Conservation (phyloP, 192 early-diverging fungal species). For the Coemansia sp. region DNA sequence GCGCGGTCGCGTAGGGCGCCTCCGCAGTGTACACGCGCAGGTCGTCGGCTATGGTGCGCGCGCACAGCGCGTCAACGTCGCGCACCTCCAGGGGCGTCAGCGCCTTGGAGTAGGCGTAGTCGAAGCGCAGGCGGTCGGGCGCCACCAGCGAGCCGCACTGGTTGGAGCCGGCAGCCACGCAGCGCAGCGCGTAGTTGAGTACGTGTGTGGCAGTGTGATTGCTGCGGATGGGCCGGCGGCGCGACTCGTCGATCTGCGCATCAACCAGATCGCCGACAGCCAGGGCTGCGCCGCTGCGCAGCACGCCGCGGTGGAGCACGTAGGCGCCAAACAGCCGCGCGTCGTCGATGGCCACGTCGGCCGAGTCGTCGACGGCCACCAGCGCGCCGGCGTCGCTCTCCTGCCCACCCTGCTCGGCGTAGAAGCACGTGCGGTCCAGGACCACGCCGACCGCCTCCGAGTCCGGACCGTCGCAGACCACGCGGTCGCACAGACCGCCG, state of each 20-base stretch:
- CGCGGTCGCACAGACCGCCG: slow-evolving; percentile 13
- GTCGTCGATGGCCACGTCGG: slow-evolving; percentile 88
- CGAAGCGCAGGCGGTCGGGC: slow-evolving; percentile 94
- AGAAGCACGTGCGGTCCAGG: slow-evolving; percentile 94
- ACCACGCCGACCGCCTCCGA: slow-evolving; percentile 77
- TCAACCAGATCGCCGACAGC: slow-evolving; percentile 65
- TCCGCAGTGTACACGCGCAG: slow-evolving; percentile 75
- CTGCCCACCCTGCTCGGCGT: slow-evolving; percentile 96
- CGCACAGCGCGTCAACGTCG: slow-evolving; percentile 73
- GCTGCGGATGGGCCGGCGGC: slow-evolving; percentile 85
- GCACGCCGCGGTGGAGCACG: slow-evolving; percentile 90
- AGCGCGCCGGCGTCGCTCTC: slow-evolving; percentile 87
- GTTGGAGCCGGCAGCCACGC: slow-evolving; percentile 68
- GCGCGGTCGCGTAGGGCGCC: slow-evolving; percentile 74
- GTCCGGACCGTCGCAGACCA: not conserved
- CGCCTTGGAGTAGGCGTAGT: slow-evolving; percentile 77
- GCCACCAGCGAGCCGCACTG: slow-evolving; percentile 96
- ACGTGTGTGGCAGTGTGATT: slow-evolving; percentile 97
- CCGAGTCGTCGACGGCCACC: slow-evolving; percentile 73
- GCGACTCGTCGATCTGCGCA: slow-evolving; percentile 80
- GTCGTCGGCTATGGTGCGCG: slow-evolving; percentile 72
- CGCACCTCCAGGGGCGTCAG: slow-evolving; percentile 64
- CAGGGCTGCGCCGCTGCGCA: slow-evolving; percentile 81
- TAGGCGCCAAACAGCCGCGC: slow-evolving; percentile 92
- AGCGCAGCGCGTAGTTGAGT: slow-evolving; percentile 89